Percentiles rank a stretch among this genome's conserved stretches.
Evolutionary conservation across 495 filamentous ascomycete genomes (phyloP).

Genomic region (Cercophora scortea): DNA sequence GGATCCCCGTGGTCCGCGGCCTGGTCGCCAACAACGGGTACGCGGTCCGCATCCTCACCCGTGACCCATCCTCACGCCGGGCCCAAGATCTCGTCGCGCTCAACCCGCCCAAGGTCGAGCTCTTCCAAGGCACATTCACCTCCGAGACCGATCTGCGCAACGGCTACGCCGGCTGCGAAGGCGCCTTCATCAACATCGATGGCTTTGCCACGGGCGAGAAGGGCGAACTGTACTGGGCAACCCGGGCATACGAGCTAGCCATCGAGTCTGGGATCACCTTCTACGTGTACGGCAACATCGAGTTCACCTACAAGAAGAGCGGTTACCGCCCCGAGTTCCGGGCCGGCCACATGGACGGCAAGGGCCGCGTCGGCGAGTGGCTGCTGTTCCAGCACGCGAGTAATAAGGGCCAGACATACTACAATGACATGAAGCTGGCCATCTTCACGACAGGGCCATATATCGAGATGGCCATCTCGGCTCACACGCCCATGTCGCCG

Average conservation of each 20-base stretch:
- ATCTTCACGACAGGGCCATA: slow-evolving; percentile 48
- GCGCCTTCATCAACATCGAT: slow-evolving; percentile 48
- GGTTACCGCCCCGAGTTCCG: slow-evolving; percentile 39
- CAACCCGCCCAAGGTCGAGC: slow-evolving; percentile 29
- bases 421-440: slow-evolving; percentile 35
- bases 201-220: slow-evolving; percentile 48
- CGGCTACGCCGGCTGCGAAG: slow-evolving; percentile 36
- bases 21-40: slow-evolving; percentile 35
- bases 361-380: slow-evolving; percentile 46
- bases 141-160: slow-evolving; percentile 36
- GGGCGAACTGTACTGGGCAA: slow-evolving; percentile 47
- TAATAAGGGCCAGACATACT: slow-evolving; percentile 13
- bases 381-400: slow-evolving; percentile 32
- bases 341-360: slow-evolving; percentile 46
- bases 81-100: slow-evolving; percentile 29
- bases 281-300: slow-evolving; percentile 45
- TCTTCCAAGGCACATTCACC: slow-evolving; percentile 38
- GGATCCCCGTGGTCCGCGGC: slow-evolving; percentile 39
- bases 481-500: slow-evolving; percentile 27
- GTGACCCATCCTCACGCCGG: slow-evolving; percentile 29
- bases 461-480: slow-evolving; percentile 41
- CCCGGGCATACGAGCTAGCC: slow-evolving; percentile 48
- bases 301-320: slow-evolving; percentile 38
- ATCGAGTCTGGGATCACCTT: slow-evolving; percentile 40
- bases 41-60: slow-evolving; percentile 41